Evolutionary conservation across 2,329 filamentous ascomycete species (phyloP).

Genomic region (Capronia coronata): DNA sequence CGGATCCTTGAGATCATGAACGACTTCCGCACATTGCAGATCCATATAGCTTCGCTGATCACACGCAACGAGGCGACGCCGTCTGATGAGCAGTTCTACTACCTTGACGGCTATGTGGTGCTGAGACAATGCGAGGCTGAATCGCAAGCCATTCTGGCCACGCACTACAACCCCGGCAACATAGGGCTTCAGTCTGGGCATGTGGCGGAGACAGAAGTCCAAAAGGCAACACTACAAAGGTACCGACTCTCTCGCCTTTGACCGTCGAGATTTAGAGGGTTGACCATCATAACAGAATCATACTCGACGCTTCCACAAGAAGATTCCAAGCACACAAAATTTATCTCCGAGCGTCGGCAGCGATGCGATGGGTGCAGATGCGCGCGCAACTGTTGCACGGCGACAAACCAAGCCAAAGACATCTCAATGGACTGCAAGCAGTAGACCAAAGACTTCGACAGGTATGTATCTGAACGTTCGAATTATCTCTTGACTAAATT

Average conservation of each 20-base stretch:
- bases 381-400: constrained; percentile 48
- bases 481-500: constrained; percentile 8
- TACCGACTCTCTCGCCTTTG: constrained; percentile 32
- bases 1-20: constrained; percentile 58
- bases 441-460: constrained; percentile 44
- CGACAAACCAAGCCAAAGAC: constrained; percentile 43
- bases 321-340: constrained; percentile 57
- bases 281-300: constrained; percentile 44
- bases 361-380: constrained; percentile 52
- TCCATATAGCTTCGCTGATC: constrained; percentile 44
- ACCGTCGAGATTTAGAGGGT: neutral
- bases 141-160: constrained; percentile 49
- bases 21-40: constrained; percentile 56
- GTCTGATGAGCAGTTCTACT: constrained; percentile 48
- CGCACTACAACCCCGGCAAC: constrained; percentile 46
- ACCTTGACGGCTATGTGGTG: constrained; percentile 54
- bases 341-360: constrained; percentile 54
- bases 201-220: constrained; percentile 45
- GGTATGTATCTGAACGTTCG: constrained; percentile 41
- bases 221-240: constrained; percentile 53
- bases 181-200: constrained; percentile 30
- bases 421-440: constrained; percentile 45
- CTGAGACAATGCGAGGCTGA: constrained; percentile 51
- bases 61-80: constrained; percentile 47
- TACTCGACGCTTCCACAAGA: constrained; percentile 53